These are phyloP conservation scores for Ceratocystis eucalypticola DNA, from an alignment of 2,329 filamentous ascomycete species.

Conservation along the genomic window DNA sequence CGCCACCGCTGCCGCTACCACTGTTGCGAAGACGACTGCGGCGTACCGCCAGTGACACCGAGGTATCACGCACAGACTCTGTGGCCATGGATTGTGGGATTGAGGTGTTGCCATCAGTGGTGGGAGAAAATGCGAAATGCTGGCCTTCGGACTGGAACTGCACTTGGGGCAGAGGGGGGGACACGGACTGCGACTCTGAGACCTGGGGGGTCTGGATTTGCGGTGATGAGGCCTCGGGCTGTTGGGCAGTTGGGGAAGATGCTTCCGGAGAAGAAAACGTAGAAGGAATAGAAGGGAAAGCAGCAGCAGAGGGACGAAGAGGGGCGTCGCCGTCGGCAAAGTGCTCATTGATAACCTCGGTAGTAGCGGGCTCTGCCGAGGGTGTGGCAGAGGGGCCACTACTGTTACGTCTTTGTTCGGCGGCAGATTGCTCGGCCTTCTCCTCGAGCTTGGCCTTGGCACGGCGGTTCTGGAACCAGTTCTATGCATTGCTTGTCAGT, in stretches of 20 bases:
- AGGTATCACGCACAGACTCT: slow-evolving; percentile 21
- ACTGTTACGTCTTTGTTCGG: slow-evolving; percentile 20
- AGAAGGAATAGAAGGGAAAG: slow-evolving; percentile 19
- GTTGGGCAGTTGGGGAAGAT: slow-evolving; percentile 14
- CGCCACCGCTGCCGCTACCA: not conserved
- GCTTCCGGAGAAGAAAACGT: not conserved
- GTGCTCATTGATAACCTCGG: slow-evolving; percentile 24
- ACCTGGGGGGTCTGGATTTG: not conserved
- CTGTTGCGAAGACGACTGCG: slow-evolving; percentile 11
- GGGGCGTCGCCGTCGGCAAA: slow-evolving; percentile 25
- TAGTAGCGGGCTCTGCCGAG: slow-evolving; percentile 23
- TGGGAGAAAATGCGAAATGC: not conserved
- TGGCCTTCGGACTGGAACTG: not conserved
- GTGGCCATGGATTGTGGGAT: slow-evolving; percentile 20
- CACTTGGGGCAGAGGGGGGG: not conserved
- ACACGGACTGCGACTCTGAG: not conserved
- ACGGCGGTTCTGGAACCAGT: slow-evolving; percentile 56
- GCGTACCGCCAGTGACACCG: slow-evolving; percentile 18
- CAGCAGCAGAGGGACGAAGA: slow-evolving; percentile 30
- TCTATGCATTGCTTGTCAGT: slow-evolving; percentile 29
- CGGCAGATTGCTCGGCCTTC: slow-evolving; percentile 38
- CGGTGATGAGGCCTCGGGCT: not conserved
- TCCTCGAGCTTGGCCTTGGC: slow-evolving; percentile 52
- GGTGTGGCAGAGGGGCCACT: slow-evolving; percentile 20
- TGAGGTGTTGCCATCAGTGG: not conserved